Evolutionary conservation across 352 stramenopile species (phyloP).

Genomic region (Phytophthora constricta): DNA sequence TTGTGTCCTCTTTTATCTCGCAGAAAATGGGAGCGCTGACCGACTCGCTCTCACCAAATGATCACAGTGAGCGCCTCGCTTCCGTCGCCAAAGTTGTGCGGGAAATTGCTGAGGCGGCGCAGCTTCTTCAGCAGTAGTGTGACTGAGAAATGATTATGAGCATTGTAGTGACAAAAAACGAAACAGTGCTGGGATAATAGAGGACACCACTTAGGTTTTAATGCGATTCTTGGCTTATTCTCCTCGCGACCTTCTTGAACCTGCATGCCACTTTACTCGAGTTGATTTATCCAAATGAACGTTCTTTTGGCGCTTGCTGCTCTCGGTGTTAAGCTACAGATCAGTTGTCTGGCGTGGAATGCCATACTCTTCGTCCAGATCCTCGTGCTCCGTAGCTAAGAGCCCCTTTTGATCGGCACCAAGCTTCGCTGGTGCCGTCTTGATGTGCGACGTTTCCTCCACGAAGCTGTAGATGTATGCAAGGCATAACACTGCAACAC

Average conservation of each 20-base stretch:
- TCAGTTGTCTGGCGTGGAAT: slow-evolving; percentile 53
- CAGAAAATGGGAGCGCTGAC: slow-evolving; percentile 82
- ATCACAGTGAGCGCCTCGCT: slow-evolving; percentile 66
- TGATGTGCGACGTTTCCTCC: slow-evolving; percentile 69
- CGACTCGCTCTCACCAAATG: slow-evolving; percentile 54
- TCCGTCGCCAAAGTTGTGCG: slow-evolving; percentile 67
- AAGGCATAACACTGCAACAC: slow-evolving; percentile 43
- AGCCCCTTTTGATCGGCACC: slow-evolving; percentile 52
- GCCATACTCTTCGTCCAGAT: slow-evolving; percentile 36
- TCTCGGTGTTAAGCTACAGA: slow-evolving; percentile 32
- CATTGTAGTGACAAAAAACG: no score
- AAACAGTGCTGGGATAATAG: no score
- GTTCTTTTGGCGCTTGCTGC: no score
- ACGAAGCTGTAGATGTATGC: slow-evolving; percentile 62
- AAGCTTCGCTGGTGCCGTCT: slow-evolving; percentile 31
- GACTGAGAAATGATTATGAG: not conserved
- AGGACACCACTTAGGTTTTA: no score
- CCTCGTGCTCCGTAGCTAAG: slow-evolving; percentile 42
- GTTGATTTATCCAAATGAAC: no score
- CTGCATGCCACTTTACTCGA: no score
- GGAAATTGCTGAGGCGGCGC: slow-evolving; percentile 67
- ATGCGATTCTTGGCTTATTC: no score
- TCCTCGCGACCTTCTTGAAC: no score
- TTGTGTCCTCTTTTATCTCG: slow-evolving; percentile 1
- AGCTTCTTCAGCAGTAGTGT: slow-evolving; percentile 45